phyloP scores from a whole-genome alignment of 352 stramenopile species.

The Lagenidium giganteum region DNA sequence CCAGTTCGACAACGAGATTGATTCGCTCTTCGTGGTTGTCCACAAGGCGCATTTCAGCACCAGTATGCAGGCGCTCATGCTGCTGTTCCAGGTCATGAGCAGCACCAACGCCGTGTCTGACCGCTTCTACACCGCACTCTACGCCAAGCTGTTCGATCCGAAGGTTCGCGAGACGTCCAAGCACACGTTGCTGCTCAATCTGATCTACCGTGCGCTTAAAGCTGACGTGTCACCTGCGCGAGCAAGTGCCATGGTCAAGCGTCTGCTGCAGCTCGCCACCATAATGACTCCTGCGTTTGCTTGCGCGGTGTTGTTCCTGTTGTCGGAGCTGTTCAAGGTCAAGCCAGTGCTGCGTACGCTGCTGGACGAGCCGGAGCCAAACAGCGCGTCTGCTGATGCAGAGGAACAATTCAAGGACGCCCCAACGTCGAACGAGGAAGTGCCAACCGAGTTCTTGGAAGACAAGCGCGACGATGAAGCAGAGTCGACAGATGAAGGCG shows the following conservation, averaged over 20 bases:
- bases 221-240: constrained; percentile 85
- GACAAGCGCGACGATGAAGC: constrained; percentile 31
- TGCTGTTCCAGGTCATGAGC: constrained; percentile 92
- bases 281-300: constrained; percentile 86
- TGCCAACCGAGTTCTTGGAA: constrained; percentile 12
- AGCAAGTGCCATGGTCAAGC: constrained; percentile 92
- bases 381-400: constrained; percentile 1
- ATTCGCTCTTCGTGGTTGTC: constrained; percentile 79
- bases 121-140: constrained; percentile 97
- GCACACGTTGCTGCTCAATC: constrained; percentile 96
- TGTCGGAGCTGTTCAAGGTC: constrained; percentile 92
- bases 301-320: constrained; percentile 92
- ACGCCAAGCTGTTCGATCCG: constrained; percentile 90
- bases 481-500: no score
- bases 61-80: constrained; percentile 96
- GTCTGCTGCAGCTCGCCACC: constrained; percentile 81
- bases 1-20: constrained; percentile 70
- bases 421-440: constrained; percentile 19
- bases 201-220: constrained; percentile 98
- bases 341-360: constrained; percentile 73
- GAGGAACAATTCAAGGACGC: constrained; percentile 60
- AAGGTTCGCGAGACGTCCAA: constrained; percentile 91
- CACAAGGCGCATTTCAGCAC: constrained; percentile 87
- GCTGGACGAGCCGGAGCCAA: constrained; percentile 55
- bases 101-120: constrained; percentile 87